Evolutionary conservation across 2,329 filamentous ascomycete species (phyloP), one percentile per base, ranked within the genome.

Genomic region (Neoascochyta sp.): DNA sequence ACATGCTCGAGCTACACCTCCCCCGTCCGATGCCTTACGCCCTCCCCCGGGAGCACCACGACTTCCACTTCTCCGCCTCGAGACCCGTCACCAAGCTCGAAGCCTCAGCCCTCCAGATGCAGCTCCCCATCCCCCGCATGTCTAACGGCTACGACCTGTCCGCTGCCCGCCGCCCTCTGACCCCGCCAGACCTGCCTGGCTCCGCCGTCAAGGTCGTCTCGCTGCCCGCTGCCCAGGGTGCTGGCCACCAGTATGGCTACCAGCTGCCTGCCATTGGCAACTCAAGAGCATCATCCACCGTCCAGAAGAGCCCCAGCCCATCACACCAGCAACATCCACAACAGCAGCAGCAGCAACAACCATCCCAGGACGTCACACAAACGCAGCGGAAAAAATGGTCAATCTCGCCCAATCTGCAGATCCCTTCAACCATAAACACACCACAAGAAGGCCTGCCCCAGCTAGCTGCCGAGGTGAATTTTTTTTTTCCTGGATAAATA

Each of bases 1-100:
- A 43, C 43, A 64, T 64, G 60, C 57, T 63, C 47, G 57, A 63
- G 52, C 53, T 64, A 60, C 59, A 64, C 45, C 57, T 62, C 18
- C 60, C 59, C 16, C 50, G 51, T 23, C 57, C 60, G 53, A 64
- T 63, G 61, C 59, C 60, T 53, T 58, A 63, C 58, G 57, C 58
- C 43, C 40, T 63, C 31, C 48, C 55, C 20, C 48, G 55, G 46
- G 57, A 60, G 41, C 39, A 58, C 34, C 48, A 56, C 47, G 51
- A 57, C 48, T 48, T 55, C 47, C 57, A 52, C 50, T 34, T 50
- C 29, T 43, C 55, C 28, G 36, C 36, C 27, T 30, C 47, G 11
- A 34, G 47, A 37, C 34, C 35, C 41, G 25, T 41, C 27, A 40
- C 47, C 31, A 59, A 57, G 43, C 40, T 54, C 20, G 54, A 59